These are phyloP conservation scores for Ceriops decandra DNA, from an alignment of 345 rosid genomes.

Conservation along the genomic window DNA sequence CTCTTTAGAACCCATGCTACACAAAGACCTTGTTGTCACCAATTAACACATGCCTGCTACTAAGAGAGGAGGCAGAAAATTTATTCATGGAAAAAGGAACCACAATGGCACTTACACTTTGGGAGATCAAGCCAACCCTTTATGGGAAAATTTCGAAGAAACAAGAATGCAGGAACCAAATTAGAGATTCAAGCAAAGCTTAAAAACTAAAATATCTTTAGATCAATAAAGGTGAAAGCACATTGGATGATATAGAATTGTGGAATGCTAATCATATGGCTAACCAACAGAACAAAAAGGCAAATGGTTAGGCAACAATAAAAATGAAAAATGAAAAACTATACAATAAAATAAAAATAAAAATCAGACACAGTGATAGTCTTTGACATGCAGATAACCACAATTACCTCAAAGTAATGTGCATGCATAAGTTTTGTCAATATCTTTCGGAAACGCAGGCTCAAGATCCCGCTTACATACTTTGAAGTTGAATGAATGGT, in stretches of 20 bases:
- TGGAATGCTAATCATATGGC: too few species aligned
- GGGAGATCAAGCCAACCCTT: too few species aligned
- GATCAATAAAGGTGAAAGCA: neutral
- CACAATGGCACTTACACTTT: too few species aligned
- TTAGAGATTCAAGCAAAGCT: neutral
- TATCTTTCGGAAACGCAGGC: constrained; percentile 86
- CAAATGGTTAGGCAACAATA: too few species aligned
- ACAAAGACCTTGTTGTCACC: too few species aligned
- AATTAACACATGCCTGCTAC: too few species aligned
- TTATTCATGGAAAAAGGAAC: too few species aligned
- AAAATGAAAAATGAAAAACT: too few species aligned
- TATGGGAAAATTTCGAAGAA: neutral
- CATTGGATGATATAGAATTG: too few species aligned
- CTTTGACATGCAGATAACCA: constrained; percentile 2
- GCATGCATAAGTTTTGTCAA: constrained; percentile 85
- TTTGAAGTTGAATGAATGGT: constrained; percentile 82
- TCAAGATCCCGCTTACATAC: constrained; percentile 81
- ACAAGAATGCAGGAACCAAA: neutral
- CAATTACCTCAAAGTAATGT: constrained; percentile 77
- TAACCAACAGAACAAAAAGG: too few species aligned
- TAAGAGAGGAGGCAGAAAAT: too few species aligned
- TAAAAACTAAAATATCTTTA: neutral
- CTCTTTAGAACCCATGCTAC: too few species aligned
- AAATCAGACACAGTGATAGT: constrained; percentile 1
- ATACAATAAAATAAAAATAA: neutral